These are phyloP conservation scores for Rubroboletus satanas DNA, from an alignment of 768 basidiomycete genomes.

Conservation along the genomic window DNA sequence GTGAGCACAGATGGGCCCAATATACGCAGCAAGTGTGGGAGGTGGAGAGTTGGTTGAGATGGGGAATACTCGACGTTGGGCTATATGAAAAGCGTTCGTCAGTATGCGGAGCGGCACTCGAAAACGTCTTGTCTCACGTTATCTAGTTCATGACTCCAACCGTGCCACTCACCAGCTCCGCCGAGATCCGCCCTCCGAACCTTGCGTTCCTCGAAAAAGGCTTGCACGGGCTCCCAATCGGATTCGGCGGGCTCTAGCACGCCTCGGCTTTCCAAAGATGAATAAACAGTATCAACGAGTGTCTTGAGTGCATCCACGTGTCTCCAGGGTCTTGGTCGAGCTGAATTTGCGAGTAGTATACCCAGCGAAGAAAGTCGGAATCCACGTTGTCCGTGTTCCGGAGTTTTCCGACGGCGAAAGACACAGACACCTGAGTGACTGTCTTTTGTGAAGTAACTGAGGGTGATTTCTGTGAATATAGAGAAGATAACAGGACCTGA, in stretches of 20 bases:
- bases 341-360: constrained; percentile 62
- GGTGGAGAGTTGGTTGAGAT: constrained; percentile 59
- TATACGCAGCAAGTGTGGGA: constrained; percentile 71
- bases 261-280: constrained; percentile 44
- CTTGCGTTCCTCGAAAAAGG: constrained; percentile 65
- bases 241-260: constrained; percentile 46
- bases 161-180: constrained; percentile 58
- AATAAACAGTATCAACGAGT: constrained; percentile 53
- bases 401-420: constrained; percentile 64
- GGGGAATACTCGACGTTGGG: constrained; percentile 21
- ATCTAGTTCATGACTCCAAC: constrained; percentile 67
- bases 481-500: background rate
- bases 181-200: constrained; percentile 47
- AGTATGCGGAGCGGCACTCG: background rate
- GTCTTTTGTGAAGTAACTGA: constrained; percentile 71
- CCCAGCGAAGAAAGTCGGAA: constrained; percentile 78
- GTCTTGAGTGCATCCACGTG: constrained; percentile 64
- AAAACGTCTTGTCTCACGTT: constrained; percentile 34
- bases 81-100: constrained; percentile 18
- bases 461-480: constrained; percentile 9
- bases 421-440: constrained; percentile 68
- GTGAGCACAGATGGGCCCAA: constrained; percentile 77
- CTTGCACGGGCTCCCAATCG: constrained; percentile 60
- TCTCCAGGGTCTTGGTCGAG: constrained; percentile 69
- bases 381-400: constrained; percentile 72